These are phyloP conservation scores for Vicia villosa DNA, from an alignment of 306 rosid genomes.

Conservation along the genomic window DNA sequence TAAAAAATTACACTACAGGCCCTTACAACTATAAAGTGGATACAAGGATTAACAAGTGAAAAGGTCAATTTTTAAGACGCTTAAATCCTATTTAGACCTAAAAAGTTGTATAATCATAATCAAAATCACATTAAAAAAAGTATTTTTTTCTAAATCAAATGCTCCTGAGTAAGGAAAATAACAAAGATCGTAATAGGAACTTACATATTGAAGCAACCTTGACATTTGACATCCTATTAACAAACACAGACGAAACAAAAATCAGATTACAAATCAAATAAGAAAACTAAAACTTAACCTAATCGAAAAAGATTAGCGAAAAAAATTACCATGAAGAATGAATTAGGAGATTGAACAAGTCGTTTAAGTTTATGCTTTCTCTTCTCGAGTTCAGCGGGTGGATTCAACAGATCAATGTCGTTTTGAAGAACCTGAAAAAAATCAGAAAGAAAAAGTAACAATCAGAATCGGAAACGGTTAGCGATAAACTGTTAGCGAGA, in stretches of 20 bases:
- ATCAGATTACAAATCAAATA: not conserved
- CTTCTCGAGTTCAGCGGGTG: conserved; percentile 55
- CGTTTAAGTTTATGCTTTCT: conserved; percentile 57
- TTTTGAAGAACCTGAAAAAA: conserved; percentile 52
- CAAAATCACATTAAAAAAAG: not conserved
- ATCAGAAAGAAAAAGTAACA: not conserved
- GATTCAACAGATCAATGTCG: conserved; percentile 55
- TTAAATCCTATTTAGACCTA: not conserved
- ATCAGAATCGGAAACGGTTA: not conserved
- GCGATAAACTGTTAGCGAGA: not conserved
- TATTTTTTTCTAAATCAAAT: not conserved
- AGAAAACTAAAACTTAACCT: not conserved
- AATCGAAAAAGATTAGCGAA: not conserved
- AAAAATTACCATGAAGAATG: conserved; percentile 55
- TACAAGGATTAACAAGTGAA: not conserved
- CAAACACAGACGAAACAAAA: not conserved
- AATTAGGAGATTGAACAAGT: conserved; percentile 56
- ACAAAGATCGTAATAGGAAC: not conserved
- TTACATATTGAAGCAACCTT: conserved; percentile 61
- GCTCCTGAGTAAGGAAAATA: not conserved
- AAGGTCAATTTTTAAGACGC: not conserved
- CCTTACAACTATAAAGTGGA: too few relatives aligned
- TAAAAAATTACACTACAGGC: too few relatives aligned
- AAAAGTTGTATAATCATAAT: not conserved
- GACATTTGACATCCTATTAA: conserved; percentile 59